A percentile compares a stretch with the other conserved stretches of the same genome.
Conservation (phyloP, 2,329 filamentous ascomycete genomes). For the Penicillium hesseltinei region DNA sequence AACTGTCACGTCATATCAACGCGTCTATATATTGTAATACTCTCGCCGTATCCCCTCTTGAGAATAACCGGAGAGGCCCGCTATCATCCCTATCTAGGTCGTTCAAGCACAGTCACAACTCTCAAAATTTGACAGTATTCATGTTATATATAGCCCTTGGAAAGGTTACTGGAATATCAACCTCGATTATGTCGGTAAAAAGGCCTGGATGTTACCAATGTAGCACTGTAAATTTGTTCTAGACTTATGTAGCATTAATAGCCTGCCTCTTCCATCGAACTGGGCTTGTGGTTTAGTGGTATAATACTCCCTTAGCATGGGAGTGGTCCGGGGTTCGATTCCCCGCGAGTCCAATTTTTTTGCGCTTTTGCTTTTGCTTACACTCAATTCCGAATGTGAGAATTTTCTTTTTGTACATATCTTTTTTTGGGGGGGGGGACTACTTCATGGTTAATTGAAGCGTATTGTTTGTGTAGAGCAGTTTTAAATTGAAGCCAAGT, state of each 20-base stretch:
- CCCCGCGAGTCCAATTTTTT: conserved; percentile 46
- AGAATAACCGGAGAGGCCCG: neutral
- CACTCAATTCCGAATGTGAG: conserved; percentile 5
- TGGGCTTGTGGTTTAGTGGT: conserved; percentile 47
- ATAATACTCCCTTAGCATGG: conserved; percentile 50
- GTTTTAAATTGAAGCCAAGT: neutral
- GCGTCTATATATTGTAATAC: neutral
- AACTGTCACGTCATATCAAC: neutral
- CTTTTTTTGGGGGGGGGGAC: neutral
- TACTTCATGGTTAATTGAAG: no score
- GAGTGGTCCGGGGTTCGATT: conserved; percentile 50
- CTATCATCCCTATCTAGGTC: neutral
- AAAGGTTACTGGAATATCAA: neutral
- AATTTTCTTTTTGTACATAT: conserved; percentile 1
- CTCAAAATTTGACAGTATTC: no score
- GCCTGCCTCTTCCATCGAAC: neutral
- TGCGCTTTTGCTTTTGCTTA: neutral
- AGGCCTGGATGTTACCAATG: neutral
- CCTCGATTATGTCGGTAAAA: neutral
- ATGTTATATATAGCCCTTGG: no score
- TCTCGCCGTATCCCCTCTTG: neutral
- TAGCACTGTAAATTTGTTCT: no score
- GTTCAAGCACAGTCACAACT: no score
- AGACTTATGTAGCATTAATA: neutral
- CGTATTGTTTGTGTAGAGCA: no score